A percentile compares a stretch with the other conserved stretches of the same genome.
These are phyloP conservation scores for Sclerotinia subarctica DNA, from an alignment of 2,329 filamentous ascomycete species.

Conservation along the genomic window DNA sequence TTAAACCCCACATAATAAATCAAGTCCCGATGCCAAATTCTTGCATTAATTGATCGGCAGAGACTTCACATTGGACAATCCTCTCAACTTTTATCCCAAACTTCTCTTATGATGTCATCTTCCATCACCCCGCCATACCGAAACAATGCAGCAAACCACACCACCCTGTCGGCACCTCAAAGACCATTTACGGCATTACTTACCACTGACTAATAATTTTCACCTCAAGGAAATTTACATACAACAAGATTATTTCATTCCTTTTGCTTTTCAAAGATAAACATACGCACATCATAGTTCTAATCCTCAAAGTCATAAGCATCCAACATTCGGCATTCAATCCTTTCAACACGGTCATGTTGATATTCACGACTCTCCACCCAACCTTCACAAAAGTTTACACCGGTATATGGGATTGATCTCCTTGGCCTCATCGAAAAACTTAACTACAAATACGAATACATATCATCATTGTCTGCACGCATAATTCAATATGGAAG, in stretches of 20 bases:
- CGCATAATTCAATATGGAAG: conserved; percentile 20
- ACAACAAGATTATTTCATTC: neutral
- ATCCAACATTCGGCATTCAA: neutral
- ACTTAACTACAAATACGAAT: neutral
- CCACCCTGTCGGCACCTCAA: too few relatives aligned
- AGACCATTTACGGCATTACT: too few relatives aligned
- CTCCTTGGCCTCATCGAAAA: neutral
- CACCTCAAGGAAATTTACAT: too few relatives aligned
- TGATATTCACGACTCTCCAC: neutral
- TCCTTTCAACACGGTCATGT: conserved; percentile 4
- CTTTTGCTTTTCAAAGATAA: neutral
- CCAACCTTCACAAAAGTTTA: neutral
- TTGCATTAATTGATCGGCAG: too few relatives aligned
- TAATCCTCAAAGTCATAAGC: neutral
- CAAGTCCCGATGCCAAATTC: too few relatives aligned
- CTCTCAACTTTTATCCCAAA: too few relatives aligned
- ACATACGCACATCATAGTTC: neutral
- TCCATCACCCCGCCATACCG: neutral
- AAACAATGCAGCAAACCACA: neutral
- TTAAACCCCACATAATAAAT: too few relatives aligned
- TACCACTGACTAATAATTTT: too few relatives aligned
- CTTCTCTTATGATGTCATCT: too few relatives aligned
- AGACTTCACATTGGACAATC: too few relatives aligned
- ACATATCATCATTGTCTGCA: neutral
- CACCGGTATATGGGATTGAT: conserved; percentile 8